Evolutionary conservation across 768 basidiomycete species (phyloP).

Genomic region (Hericium coralloides): DNA sequence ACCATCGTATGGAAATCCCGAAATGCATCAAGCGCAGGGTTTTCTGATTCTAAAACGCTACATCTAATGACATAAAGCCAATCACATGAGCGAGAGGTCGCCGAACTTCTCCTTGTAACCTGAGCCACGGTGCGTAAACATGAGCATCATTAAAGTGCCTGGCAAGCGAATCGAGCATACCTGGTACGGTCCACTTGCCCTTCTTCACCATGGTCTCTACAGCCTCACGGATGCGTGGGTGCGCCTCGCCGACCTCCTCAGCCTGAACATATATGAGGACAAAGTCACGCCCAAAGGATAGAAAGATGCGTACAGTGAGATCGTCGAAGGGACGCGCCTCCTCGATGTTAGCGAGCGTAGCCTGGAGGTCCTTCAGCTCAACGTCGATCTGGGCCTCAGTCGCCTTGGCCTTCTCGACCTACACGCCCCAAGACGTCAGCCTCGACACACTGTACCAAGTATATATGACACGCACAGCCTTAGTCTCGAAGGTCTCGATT

Average conservation of each 20-base stretch:
- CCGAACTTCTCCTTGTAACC: conserved; percentile 95
- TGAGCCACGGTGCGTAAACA: neutral
- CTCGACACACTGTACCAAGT: neutral
- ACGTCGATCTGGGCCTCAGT: conserved; percentile 85
- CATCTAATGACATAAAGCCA: conserved; percentile 4
- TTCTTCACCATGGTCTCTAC: conserved; percentile 95
- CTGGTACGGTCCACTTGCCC: conserved; percentile 98
- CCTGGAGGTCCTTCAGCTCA: conserved; percentile 86
- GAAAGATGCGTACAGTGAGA: conserved; percentile 61
- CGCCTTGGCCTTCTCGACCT: conserved; percentile 86
- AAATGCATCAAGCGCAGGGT: conserved; percentile 1
- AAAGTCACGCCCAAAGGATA: neutral
- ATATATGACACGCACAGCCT: conserved; percentile 59
- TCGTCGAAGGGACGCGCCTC: conserved; percentile 96
- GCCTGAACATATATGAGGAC: conserved; percentile 34
- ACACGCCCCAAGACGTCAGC: conserved; percentile 1
- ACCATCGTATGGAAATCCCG: no score
- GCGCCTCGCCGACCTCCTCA: conserved; percentile 84
- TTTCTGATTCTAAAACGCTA: neutral
- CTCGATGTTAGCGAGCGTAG: conserved; percentile 94
- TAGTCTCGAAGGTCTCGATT: conserved; percentile 93
- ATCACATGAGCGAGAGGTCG: conserved; percentile 86
- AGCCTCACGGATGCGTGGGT: conserved; percentile 84
- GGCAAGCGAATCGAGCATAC: neutral
- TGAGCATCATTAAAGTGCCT: neutral